Evolutionary conservation across 2,329 filamentous ascomycete species (phyloP).

Genomic region (Talaromyces pinophilus): DNA sequence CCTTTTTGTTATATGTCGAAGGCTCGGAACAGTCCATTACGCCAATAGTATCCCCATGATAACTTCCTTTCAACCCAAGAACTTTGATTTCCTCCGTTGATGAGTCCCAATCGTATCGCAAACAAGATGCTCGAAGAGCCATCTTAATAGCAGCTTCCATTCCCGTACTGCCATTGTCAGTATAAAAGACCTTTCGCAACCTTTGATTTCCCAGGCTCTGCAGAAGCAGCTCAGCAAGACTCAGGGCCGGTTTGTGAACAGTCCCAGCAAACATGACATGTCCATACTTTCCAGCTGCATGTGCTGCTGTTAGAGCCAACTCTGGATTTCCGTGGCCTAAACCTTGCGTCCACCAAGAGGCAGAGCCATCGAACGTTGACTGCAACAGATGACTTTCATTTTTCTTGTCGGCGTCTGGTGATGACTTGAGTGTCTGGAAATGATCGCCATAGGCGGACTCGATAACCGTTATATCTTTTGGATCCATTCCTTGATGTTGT

Average conservation of each 20-base stretch:
- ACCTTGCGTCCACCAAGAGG: constrained; percentile 91
- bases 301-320: constrained; percentile 72
- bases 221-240: constrained; percentile 67
- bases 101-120: constrained; percentile 66
- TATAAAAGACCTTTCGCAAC: constrained; percentile 73
- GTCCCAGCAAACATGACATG: constrained; percentile 86
- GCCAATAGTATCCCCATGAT: constrained; percentile 85
- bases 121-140: constrained; percentile 69
- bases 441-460: constrained; percentile 79
- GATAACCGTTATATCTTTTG: constrained; percentile 68
- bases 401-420: constrained; percentile 27
- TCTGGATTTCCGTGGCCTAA: constrained; percentile 75
- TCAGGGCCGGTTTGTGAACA: constrained; percentile 75
- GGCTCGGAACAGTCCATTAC: constrained; percentile 85
- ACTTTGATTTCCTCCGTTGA: constrained; percentile 62
- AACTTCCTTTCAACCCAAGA: constrained; percentile 74
- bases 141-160: constrained; percentile 85
- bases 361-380: constrained; percentile 77
- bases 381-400: constrained; percentile 48
- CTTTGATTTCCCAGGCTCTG: constrained; percentile 62
- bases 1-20: constrained; percentile 74
- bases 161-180: constrained; percentile 80
- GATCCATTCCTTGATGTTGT: constrained; percentile 67
- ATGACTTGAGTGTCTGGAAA: constrained; percentile 64
- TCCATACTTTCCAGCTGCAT: constrained; percentile 80